Evolutionary conservation across 73 alveolate genomes (phyloP).

Genomic region (Durusdinium trenchii): DNA sequence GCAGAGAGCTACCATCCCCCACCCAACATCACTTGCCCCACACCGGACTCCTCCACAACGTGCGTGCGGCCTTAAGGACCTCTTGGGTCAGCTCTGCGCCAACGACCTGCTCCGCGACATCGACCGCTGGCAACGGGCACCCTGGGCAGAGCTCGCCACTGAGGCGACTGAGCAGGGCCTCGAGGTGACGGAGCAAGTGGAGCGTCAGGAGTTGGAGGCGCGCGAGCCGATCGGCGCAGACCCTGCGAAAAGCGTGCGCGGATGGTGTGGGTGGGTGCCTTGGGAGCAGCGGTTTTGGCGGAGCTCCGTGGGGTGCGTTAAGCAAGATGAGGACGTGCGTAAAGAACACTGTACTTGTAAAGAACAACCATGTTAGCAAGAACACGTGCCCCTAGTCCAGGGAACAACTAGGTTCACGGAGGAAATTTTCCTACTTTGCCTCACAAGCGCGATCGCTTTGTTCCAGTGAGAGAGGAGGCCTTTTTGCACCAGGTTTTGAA

Average conservation of each 20-base stretch:
- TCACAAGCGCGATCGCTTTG: no score
- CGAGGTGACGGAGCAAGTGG: not conserved
- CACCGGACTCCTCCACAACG: no score
- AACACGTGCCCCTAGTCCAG: no score
- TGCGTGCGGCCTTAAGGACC: not conserved
- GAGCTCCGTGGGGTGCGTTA: not conserved
- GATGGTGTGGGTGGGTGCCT: no score
- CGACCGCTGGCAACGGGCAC: conserved; percentile 25
- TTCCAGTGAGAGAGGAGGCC: no score
- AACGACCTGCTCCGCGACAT: conserved; percentile 58
- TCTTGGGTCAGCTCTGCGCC: conserved; percentile 51
- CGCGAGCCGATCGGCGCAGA: not conserved
- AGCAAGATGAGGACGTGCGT: not conserved
- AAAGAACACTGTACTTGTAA: no score
- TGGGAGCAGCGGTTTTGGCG: not conserved
- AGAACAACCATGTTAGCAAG: no score
- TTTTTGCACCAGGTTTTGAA: no score
- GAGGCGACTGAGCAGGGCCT: conserved; percentile 33
- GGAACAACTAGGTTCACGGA: no score
- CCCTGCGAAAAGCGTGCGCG: not conserved
- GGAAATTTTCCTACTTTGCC: no score
- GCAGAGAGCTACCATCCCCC: no score
- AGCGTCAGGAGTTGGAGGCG: not conserved
- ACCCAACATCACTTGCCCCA: no score
- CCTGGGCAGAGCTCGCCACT: conserved; percentile 2